Conservation (phyloP, 2,329 filamentous ascomycete genomes). For the Alternaria brassicae region DNA sequence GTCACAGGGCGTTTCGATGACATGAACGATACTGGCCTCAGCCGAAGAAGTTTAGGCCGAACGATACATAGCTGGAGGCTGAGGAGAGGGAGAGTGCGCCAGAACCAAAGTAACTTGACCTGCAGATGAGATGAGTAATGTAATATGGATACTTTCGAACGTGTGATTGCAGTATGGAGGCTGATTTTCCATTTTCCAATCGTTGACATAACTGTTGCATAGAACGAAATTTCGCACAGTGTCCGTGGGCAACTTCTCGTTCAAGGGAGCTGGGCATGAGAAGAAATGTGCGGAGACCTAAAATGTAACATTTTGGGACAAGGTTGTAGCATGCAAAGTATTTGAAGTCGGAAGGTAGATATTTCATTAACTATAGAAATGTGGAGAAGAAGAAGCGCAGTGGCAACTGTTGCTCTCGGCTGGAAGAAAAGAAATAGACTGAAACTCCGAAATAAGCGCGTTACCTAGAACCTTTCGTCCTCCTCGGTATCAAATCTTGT, state of each 20-base stretch:
- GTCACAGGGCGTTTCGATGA: background rate
- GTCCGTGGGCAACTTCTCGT: too few relatives aligned
- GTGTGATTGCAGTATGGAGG: background rate
- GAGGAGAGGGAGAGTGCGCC: conserved; percentile 1
- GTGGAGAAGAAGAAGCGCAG: too few relatives aligned
- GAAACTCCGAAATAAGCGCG: background rate
- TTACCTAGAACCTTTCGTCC: background rate
- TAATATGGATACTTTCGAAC: background rate
- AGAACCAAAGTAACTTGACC: conserved; percentile 1
- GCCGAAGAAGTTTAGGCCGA: conserved; percentile 5
- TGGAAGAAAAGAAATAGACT: background rate
- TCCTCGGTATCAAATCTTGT: background rate
- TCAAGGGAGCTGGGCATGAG: background rate
- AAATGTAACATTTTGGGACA: background rate
- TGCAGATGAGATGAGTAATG: background rate
- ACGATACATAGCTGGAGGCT: background rate
- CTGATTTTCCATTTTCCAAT: conserved; percentile 3
- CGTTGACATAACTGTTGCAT: conserved; percentile 3
- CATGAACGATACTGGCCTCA: conserved; percentile 1
- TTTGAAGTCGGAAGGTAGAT: background rate
- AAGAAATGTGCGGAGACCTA: background rate
- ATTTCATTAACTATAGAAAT: background rate
- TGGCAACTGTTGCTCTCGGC: background rate
- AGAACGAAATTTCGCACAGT: conserved; percentile 1
- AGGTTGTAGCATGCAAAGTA: background rate